Conservation (phyloP, 495 filamentous ascomycete genomes). For the Corynascus novoguineensis region DNA sequence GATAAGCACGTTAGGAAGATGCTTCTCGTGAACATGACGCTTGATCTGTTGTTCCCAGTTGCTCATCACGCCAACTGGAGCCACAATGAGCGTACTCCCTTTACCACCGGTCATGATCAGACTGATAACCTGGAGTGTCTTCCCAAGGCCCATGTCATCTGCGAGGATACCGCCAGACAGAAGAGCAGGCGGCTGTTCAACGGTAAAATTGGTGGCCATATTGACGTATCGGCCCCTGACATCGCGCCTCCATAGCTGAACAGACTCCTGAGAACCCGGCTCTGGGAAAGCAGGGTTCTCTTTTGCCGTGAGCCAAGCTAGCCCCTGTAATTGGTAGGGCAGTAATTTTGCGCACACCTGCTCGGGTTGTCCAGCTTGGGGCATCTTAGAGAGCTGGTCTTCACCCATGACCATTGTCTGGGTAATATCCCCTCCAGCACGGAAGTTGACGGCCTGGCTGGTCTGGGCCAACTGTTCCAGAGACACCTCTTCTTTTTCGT, state of each 20-base stretch:
- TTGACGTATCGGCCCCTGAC: constrained; percentile 57
- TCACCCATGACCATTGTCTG: constrained; percentile 67
- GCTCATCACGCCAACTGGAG: constrained; percentile 83
- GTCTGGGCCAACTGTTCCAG: constrained; percentile 60
- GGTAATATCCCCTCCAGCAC: constrained; percentile 58
- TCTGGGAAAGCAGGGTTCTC: constrained; percentile 65
- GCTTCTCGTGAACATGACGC: constrained; percentile 59
- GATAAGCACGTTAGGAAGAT: constrained; percentile 58
- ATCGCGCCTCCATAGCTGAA: constrained; percentile 74
- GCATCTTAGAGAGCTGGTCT: constrained; percentile 64
- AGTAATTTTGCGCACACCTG: constrained; percentile 61
- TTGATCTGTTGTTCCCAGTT: constrained; percentile 85
- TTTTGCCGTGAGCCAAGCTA: constrained; percentile 75
- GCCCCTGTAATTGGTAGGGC: constrained; percentile 78
- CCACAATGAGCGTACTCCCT: constrained; percentile 70
- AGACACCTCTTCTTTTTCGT: constrained; percentile 32
- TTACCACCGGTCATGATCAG: constrained; percentile 60
- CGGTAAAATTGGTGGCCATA: constrained; percentile 69
- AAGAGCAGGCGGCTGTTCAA: constrained; percentile 50
- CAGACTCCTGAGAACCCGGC: constrained; percentile 55
- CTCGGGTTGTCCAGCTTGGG: constrained; percentile 62
- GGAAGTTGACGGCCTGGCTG: constrained; percentile 56
- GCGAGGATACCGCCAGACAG: constrained; percentile 80
- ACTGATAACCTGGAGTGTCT: constrained; percentile 84
- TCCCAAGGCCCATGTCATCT: constrained; percentile 94